phyloP scores from a whole-genome alignment of 2,329 filamentous ascomycete species.

The Aspergillus fructus region DNA sequence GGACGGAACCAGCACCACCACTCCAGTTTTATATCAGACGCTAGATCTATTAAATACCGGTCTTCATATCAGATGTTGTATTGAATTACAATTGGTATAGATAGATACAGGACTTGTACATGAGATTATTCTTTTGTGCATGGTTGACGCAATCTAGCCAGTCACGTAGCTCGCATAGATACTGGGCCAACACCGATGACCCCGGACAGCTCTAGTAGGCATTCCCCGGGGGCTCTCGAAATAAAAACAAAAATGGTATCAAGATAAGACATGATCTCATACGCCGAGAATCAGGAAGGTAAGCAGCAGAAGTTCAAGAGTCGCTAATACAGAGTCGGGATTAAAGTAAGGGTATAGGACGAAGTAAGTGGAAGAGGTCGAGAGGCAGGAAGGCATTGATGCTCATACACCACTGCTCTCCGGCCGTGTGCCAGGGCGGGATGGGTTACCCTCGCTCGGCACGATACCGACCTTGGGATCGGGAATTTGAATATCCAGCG shows the following conservation, averaged over 20 bases:
- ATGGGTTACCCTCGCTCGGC: slow-evolving; percentile 34
- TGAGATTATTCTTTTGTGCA: background rate
- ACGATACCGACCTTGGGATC: slow-evolving; percentile 51
- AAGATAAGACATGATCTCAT: slow-evolving; percentile 22
- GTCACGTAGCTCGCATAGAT: background rate
- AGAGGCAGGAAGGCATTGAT: slow-evolving; percentile 1
- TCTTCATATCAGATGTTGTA: too few relatives aligned
- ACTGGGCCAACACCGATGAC: background rate
- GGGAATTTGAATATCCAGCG: slow-evolving; percentile 51
- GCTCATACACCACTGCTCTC: slow-evolving; percentile 29
- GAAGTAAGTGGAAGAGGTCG: slow-evolving; percentile 18
- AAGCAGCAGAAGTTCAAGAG: slow-evolving; percentile 15
- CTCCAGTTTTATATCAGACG: too few relatives aligned
- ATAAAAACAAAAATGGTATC: slow-evolving; percentile 17
- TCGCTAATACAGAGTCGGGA: slow-evolving; percentile 6
- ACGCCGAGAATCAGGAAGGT: slow-evolving; percentile 12
- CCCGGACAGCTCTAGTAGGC: background rate
- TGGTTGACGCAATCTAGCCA: background rate
- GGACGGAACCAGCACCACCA: background rate
- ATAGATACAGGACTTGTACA: background rate
- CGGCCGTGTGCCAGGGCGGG: slow-evolving; percentile 35
- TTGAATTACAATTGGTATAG: background rate
- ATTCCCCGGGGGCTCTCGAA: background rate
- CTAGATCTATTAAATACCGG: too few relatives aligned
- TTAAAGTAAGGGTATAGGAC: slow-evolving; percentile 21